A percentile compares a stretch with the other conserved stretches of the same genome.
These are phyloP conservation scores for Fusarium torulosum DNA, from an alignment of 2,329 filamentous ascomycete genomes.

Conservation along the genomic window DNA sequence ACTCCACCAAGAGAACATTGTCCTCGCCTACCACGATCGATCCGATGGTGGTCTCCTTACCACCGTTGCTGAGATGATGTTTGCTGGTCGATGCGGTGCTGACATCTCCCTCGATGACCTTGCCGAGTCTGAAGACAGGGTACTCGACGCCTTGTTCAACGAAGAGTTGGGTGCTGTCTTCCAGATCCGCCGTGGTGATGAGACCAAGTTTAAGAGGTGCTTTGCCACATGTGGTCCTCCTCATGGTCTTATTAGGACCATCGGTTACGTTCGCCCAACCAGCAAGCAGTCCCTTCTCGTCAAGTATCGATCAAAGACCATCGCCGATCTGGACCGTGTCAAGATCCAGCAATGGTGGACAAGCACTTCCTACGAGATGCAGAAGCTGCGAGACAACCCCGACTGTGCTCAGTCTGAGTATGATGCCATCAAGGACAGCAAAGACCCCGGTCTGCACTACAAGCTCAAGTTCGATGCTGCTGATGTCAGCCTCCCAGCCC, in stretches of 20 bases:
- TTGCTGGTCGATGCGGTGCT: constrained; percentile 90
- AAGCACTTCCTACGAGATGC: constrained; percentile 90
- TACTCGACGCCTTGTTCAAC: constrained; percentile 89
- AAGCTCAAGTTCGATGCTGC: constrained; percentile 83
- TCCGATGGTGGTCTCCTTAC: constrained; percentile 95
- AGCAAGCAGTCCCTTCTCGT: constrained; percentile 82
- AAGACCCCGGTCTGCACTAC: constrained; percentile 86
- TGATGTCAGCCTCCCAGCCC: constrained; percentile 77
- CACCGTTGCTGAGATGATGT: constrained; percentile 96
- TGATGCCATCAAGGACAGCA: constrained; percentile 77
- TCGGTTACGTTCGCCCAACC: constrained; percentile 78
- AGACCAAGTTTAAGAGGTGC: constrained; percentile 86
- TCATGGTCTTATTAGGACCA: constrained; percentile 82
- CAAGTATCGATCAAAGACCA: constrained; percentile 74
- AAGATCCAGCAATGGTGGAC: constrained; percentile 91
- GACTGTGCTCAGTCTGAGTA: constrained; percentile 88
- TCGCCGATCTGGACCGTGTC: constrained; percentile 77
- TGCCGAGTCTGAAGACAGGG: constrained; percentile 70
- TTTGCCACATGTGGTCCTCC: constrained; percentile 92
- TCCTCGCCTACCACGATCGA: constrained; percentile 94
- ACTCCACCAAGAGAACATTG: constrained; percentile 69
- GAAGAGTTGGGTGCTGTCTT: constrained; percentile 97
- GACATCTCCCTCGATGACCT: constrained; percentile 86
- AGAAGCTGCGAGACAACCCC: constrained; percentile 89
- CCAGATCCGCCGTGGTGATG: constrained; percentile 88